Percentiles rank a stretch among this genome's conserved stretches.
Conservation (phyloP, 2,329 filamentous ascomycete genomes). For the Hawksworthiomyces lignivorus region DNA sequence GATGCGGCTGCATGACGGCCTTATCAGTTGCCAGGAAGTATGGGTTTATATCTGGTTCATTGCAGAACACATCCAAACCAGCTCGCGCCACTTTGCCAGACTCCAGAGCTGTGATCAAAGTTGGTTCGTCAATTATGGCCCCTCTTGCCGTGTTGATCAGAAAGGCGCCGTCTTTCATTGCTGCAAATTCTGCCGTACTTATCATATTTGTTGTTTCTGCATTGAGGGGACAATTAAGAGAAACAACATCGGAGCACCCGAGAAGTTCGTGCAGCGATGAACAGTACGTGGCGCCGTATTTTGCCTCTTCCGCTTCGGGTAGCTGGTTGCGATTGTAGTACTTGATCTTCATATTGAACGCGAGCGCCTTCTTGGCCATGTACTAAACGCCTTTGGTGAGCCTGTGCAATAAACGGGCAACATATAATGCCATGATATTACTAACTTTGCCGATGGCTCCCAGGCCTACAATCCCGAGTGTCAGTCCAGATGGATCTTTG, state of each 20-base stretch:
- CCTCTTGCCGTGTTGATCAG: constrained; percentile 46
- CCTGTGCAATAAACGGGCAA: background rate
- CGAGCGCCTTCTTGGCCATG: constrained; percentile 29
- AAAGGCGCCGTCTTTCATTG: constrained; percentile 35
- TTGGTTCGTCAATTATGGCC: constrained; percentile 39
- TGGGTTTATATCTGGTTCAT: constrained; percentile 50
- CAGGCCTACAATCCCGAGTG: constrained; percentile 41
- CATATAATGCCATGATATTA: background rate
- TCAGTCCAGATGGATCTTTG: constrained; percentile 35
- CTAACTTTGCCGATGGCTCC: constrained; percentile 35
- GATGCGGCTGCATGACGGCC: constrained; percentile 16
- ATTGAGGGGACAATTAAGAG: constrained; percentile 33
- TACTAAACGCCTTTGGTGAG: constrained; percentile 16
- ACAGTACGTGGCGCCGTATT: constrained; percentile 29
- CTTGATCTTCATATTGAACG: constrained; percentile 35
- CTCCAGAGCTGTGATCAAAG: constrained; percentile 26
- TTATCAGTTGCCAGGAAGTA: constrained; percentile 32
- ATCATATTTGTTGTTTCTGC: constrained; percentile 26
- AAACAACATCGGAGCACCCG: constrained; percentile 31
- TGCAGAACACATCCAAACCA: constrained; percentile 39
- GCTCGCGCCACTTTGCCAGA: constrained; percentile 37
- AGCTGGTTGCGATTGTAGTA: constrained; percentile 36
- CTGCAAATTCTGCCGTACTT: constrained; percentile 13
- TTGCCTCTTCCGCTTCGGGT: constrained; percentile 24
- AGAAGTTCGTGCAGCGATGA: constrained; percentile 32